Evolutionary conservation across 768 basidiomycete species (phyloP), one percentile per base, ranked within the genome.

Genomic region (Tulasnella calospora): DNA sequence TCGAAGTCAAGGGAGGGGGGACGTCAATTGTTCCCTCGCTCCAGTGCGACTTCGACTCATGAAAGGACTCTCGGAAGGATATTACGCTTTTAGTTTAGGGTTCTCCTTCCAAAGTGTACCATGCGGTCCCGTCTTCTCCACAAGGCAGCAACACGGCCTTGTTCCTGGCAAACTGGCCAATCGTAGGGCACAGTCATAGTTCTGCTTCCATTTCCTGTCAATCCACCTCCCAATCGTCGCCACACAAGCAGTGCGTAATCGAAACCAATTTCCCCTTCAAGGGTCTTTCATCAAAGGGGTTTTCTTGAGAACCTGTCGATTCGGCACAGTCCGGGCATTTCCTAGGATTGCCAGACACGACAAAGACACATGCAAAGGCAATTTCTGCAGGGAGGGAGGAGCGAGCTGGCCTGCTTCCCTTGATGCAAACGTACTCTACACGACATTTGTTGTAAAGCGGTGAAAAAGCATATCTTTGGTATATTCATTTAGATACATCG

Each of bases 81-180:
- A 27, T 67, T 67, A 67, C 61, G 61, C 61, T 67, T 67, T 67
- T 67, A 35, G 61, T 67, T 67, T 67, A 67, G 61, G 61, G 61
- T 67, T 67, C 61, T 67, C 15, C 27, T 19, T 27, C 21, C 5
- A 27, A 67, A 33, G 61, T 67, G 61, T 67, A 67, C 61, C 61
- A 67, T 67, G 61, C 61, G 61, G 61, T 67, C 61, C 61, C 61
- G n/a, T 67, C 61, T 67, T 67, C 61, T 67, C 61, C 61, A 67
- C 61, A 67, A 67, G 2, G 61, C 61, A 67, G 61, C 61, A 67
- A 67, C 61, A 67, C n/a, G 61, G 61, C 61, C 61, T 67, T 30
- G 61, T 67, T 27, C 61, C 61, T 67, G 61, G 21, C 27, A 57
- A 9, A 23, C 23, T 30, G 55, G 27, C 55, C 55, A 57, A 57